Percentiles rank a stretch among this genome's conserved stretches.
Evolutionary conservation across 2,329 filamentous ascomycete species (phyloP).

Genomic region (Alternaria sp.): DNA sequence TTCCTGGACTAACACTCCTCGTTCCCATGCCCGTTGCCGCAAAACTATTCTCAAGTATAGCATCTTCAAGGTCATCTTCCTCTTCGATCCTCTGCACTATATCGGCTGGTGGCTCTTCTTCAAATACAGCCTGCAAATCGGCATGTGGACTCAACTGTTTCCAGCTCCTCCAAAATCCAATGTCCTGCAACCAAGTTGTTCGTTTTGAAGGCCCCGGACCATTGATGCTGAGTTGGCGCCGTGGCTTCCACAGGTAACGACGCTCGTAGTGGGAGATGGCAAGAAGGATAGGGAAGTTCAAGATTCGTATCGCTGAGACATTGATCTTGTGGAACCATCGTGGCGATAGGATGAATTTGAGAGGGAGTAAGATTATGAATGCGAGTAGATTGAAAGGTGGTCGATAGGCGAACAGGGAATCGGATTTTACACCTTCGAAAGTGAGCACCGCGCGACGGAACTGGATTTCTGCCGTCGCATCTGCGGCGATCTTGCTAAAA

Average conservation of each 20-base stretch:
- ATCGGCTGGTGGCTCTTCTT: slow-evolving; percentile 70
- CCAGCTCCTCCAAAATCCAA: slow-evolving; percentile 63
- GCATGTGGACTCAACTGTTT: slow-evolving; percentile 73
- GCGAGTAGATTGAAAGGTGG: slow-evolving; percentile 86
- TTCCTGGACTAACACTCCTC: slow-evolving; percentile 45
- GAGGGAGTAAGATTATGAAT: slow-evolving; percentile 74
- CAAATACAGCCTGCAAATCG: slow-evolving; percentile 76
- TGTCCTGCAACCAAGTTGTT: slow-evolving; percentile 57
- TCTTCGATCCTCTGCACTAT: slow-evolving; percentile 59
- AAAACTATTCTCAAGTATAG: slow-evolving; percentile 54
- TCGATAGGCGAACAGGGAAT: slow-evolving; percentile 82
- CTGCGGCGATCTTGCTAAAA: slow-evolving; percentile 78
- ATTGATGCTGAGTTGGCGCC: slow-evolving; percentile 34
- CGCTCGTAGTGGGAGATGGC: slow-evolving; percentile 76
- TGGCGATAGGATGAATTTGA: slow-evolving; percentile 79
- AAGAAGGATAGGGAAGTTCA: slow-evolving; percentile 79
- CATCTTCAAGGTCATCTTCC: slow-evolving; percentile 58
- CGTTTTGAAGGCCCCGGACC: slow-evolving; percentile 50
- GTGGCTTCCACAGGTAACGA: slow-evolving; percentile 69
- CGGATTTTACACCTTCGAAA: slow-evolving; percentile 84
- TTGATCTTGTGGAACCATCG: slow-evolving; percentile 93
- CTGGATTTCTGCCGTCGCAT: slow-evolving; percentile 83
- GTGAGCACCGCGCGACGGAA: slow-evolving; percentile 83
- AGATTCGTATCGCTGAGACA: slow-evolving; percentile 74
- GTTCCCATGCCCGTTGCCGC: slow-evolving; percentile 26